Percentiles rank a stretch among this genome's conserved stretches.
phyloP scores from a whole-genome alignment of 805 yeast species.

The Sugiyamaella mastotermitis region DNA sequence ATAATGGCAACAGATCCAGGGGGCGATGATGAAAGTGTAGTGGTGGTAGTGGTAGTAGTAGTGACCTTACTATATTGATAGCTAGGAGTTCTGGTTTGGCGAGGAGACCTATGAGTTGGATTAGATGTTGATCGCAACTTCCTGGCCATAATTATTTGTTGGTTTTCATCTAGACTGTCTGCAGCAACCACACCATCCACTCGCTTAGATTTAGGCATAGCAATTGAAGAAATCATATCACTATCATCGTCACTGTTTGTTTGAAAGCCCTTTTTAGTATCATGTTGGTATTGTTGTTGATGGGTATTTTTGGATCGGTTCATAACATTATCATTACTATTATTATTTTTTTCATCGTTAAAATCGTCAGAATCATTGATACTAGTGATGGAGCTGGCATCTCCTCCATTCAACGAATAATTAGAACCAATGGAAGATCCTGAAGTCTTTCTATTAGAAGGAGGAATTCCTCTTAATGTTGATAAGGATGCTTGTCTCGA shows the following conservation, averaged over 20 bases:
- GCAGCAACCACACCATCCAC: conserved; percentile 21
- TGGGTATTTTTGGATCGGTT: neutral
- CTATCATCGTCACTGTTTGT: conserved; percentile 40
- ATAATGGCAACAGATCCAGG: conserved; percentile 4
- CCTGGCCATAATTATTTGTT: conserved; percentile 22
- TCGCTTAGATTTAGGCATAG: conserved; percentile 1
- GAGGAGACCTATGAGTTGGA: conserved; percentile 26
- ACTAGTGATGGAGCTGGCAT: conserved; percentile 6
- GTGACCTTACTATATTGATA: conserved; percentile 18
- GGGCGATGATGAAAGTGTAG: conserved; percentile 17
- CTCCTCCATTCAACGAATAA: conserved; percentile 5
- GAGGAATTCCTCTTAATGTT: neutral
- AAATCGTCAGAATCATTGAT: too few species aligned
- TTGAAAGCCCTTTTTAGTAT: too few species aligned
- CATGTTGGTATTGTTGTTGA: conserved; percentile 32
- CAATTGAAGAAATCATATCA: conserved; percentile 10
- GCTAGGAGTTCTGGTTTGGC: conserved; percentile 9
- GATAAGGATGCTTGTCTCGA: conserved; percentile 2
- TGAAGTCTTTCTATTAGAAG: neutral
- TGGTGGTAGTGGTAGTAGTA: conserved; percentile 20
- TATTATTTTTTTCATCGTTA: conserved; percentile 9
- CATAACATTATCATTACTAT: neutral
- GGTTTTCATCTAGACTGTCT: conserved; percentile 16
- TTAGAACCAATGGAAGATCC: conserved; percentile 6
- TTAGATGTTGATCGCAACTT: conserved; percentile 29